phyloP scores from a whole-genome alignment of 306 rosid species.

The Geum urbanum region DNA sequence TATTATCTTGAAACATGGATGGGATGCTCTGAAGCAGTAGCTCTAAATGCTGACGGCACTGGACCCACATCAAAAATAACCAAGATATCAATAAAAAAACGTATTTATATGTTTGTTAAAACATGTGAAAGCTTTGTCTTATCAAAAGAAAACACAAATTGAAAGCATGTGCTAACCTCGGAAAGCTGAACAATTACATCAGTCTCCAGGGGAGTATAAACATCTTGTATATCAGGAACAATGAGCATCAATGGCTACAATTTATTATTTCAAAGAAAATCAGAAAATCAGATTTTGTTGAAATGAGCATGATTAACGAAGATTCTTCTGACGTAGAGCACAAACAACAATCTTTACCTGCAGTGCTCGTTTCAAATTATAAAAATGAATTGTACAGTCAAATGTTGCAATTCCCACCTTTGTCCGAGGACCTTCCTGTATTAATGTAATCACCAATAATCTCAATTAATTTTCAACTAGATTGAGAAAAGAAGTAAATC shows the following conservation, averaged over 20 bases:
- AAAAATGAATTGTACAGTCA: constrained; percentile 93
- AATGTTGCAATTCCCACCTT: constrained; percentile 88
- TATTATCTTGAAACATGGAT: constrained; percentile 72
- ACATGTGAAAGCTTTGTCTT: background rate
- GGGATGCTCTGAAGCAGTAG: constrained; percentile 88
- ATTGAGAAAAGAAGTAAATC: background rate
- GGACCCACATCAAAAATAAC: constrained; percentile 20
- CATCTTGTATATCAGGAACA: constrained; percentile 96
- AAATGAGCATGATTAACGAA: background rate
- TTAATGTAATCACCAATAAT: constrained; percentile 11
- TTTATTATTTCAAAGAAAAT: background rate
- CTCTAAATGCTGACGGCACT: constrained; percentile 96
- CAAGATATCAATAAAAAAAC: constrained; percentile 17
- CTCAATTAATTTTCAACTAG: background rate
- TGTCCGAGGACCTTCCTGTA: constrained; percentile 91
- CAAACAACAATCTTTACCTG: constrained; percentile 51
- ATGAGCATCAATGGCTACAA: constrained; percentile 93
- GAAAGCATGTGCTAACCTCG: constrained; percentile 54
- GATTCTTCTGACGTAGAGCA: background rate
- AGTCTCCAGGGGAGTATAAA: constrained; percentile 89
- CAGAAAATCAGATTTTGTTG: background rate
- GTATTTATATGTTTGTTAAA: constrained; percentile 7
- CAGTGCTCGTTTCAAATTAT: constrained; percentile 90
- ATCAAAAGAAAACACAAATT: too few relatives aligned
- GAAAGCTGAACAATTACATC: constrained; percentile 85